Evolutionary conservation across 75 land plant species (phyloP).

Genomic region (Selaginella tamariscina): DNA sequence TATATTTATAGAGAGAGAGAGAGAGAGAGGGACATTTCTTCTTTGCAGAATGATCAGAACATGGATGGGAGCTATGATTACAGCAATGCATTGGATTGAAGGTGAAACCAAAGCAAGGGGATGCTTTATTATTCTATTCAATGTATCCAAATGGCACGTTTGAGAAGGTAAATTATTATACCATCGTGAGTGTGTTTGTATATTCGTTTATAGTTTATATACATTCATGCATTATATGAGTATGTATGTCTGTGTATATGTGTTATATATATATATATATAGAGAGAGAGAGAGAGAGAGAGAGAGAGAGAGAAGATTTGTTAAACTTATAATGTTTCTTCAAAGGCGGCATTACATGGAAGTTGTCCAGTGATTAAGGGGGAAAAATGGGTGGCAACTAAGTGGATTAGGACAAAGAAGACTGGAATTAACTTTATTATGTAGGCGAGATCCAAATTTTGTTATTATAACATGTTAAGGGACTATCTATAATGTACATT

Average conservation of each 20-base stretch:
- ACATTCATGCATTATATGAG: too few relatives aligned
- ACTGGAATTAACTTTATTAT: slow-evolving; percentile 4
- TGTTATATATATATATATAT: too few relatives aligned
- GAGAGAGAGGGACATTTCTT: too few relatives aligned
- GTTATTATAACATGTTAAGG: too few relatives aligned
- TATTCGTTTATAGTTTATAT: too few relatives aligned
- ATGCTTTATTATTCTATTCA: slow-evolving; percentile 5
- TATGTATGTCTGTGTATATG: too few relatives aligned
- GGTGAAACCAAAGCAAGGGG: slow-evolving; percentile 6
- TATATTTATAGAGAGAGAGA: too few relatives aligned
- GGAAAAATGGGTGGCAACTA: slow-evolving; percentile 96
- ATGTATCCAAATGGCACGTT: slow-evolving; percentile 12
- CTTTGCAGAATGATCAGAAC: not conserved
- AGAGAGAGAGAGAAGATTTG: not conserved
- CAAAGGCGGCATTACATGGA: slow-evolving; percentile 79
- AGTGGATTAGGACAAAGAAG: slow-evolving; percentile 56
- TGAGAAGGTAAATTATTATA: slow-evolving; percentile 7
- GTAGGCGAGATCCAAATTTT: too few relatives aligned
- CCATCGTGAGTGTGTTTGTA: too few relatives aligned
- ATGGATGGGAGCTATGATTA: slow-evolving; percentile 1
- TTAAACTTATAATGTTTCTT: not conserved
- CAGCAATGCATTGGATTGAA: not conserved
- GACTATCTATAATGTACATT: too few relatives aligned
- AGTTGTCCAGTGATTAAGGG: slow-evolving; percentile 96
- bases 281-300: too few relatives aligned